Evolutionary conservation across 176 grass and related monocot genomes (phyloP).

Genomic region (Poa annua): DNA sequence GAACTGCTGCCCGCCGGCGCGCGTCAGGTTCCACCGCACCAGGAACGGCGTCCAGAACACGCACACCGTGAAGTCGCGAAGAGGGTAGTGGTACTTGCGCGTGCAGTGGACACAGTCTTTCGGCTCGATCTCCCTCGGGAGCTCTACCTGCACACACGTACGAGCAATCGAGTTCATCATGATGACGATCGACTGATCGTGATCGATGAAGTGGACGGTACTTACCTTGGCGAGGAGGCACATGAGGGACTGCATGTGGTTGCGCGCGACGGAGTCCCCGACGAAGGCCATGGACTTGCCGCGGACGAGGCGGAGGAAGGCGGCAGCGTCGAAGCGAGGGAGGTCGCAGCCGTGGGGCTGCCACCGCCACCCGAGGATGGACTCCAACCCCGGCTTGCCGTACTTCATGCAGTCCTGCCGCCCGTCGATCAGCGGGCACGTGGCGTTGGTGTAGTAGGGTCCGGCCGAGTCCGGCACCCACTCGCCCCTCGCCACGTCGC

Average conservation of each 20-base stretch:
- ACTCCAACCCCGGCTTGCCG: conserved; percentile 53
- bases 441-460: conserved; percentile 73
- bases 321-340: conserved; percentile 56
- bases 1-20: conserved; percentile 50
- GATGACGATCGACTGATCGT: neutral
- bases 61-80: conserved; percentile 53
- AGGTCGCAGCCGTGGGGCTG: conserved; percentile 62
- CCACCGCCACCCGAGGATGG: conserved; percentile 67
- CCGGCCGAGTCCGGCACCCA: conserved; percentile 47
- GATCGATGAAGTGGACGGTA: neutral
- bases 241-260: conserved; percentile 80
- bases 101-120: conserved; percentile 64
- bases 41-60: conserved; percentile 75
- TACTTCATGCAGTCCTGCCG: conserved; percentile 79
- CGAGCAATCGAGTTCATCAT: neutral
- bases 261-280: conserved; percentile 69
- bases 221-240: conserved; percentile 58
- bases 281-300: conserved; percentile 70
- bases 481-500: conserved; percentile 49
- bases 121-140: conserved; percentile 39
- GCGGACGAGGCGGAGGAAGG: conserved; percentile 54
- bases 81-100: conserved; percentile 46
- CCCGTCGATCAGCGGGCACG: conserved; percentile 59
- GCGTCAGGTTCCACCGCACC: conserved; percentile 49
- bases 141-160: conserved; percentile 47